Conservation (phyloP, 2,329 filamentous ascomycete species). For the Stagonosporopsis rhizophila region DNA sequence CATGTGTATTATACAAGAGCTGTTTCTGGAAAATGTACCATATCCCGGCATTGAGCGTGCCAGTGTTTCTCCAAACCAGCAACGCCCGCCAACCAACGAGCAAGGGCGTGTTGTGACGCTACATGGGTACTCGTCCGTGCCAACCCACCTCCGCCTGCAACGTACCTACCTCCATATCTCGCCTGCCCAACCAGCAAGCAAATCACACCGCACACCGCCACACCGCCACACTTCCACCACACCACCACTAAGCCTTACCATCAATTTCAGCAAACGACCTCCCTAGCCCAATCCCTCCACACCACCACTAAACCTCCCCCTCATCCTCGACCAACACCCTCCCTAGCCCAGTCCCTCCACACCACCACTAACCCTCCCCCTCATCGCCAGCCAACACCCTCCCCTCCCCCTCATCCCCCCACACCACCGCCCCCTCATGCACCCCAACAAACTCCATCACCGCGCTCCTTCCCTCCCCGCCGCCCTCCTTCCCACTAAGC, state of each 20-base stretch:
- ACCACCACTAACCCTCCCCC: constrained; percentile 21
- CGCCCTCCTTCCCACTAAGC: constrained; percentile 33
- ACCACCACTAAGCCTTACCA: constrained; percentile 2
- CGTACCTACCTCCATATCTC: too few relatives aligned
- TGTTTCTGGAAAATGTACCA: constrained; percentile 1
- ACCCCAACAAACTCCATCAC: constrained; percentile 36
- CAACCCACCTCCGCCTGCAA: too few relatives aligned
- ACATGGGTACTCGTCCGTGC: too few relatives aligned
- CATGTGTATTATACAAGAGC: constrained; percentile 3
- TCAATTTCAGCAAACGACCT: constrained; percentile 31
- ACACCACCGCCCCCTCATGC: constrained; percentile 26
- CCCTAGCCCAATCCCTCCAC: too few relatives aligned
- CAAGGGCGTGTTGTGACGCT: too few relatives aligned
- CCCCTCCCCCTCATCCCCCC: constrained; percentile 21
- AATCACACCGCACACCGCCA: too few relatives aligned
- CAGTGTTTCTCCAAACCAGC: neutral
- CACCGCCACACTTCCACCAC: neutral
- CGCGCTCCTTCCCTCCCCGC: constrained; percentile 15
- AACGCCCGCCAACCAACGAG: too few relatives aligned
- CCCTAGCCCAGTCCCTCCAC: constrained; percentile 23
- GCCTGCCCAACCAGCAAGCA: too few relatives aligned
- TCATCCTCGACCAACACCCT: constrained; percentile 28
- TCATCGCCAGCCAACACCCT: too few relatives aligned
- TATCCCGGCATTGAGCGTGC: neutral
- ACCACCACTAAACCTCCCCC: constrained; percentile 26